Evolutionary conservation across 129 eudicot species (phyloP).

Genomic region (Flaveria robusta): DNA sequence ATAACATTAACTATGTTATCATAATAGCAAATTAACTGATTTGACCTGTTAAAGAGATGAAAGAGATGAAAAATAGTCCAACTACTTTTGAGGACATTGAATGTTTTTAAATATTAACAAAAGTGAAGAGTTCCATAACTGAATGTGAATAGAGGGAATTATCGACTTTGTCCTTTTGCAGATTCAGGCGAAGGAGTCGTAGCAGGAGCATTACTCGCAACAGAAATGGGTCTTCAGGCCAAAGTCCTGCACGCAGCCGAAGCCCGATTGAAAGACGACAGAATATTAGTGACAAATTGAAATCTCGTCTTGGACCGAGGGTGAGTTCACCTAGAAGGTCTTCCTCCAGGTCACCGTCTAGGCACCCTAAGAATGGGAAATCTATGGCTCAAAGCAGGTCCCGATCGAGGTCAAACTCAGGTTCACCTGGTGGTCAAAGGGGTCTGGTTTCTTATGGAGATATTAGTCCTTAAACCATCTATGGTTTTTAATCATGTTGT

Average conservation of each 20-base stretch:
- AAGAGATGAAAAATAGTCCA: neutral
- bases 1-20: neutral
- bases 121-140: neutral
- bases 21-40: neutral
- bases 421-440: conserved; percentile 67
- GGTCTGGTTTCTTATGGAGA: conserved; percentile 95
- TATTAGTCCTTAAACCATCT: conserved; percentile 48
- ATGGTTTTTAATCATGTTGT: conserved; percentile 9
- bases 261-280: conserved; percentile 57
- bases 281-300: conserved; percentile 62
- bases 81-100: neutral
- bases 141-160: neutral
- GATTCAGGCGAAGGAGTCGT: conserved; percentile 68
- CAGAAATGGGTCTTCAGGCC: conserved; percentile 46
- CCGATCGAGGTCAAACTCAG: conserved; percentile 44
- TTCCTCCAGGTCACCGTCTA: conserved; percentile 55
- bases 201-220: conserved; percentile 68
- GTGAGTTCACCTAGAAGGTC: conserved; percentile 48
- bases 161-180: conserved; percentile 22
- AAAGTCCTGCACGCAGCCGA: conserved; percentile 62
- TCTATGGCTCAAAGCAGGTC: conserved; percentile 48
- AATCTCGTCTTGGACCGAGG: conserved; percentile 81
- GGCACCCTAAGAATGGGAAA: conserved; percentile 34
- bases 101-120: neutral
- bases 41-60: neutral